Percentiles rank a stretch among this genome's conserved stretches.
Evolutionary conservation across 2,329 filamentous ascomycete genomes (phyloP).

Genomic region (Atkinsonella hypoxylon): DNA sequence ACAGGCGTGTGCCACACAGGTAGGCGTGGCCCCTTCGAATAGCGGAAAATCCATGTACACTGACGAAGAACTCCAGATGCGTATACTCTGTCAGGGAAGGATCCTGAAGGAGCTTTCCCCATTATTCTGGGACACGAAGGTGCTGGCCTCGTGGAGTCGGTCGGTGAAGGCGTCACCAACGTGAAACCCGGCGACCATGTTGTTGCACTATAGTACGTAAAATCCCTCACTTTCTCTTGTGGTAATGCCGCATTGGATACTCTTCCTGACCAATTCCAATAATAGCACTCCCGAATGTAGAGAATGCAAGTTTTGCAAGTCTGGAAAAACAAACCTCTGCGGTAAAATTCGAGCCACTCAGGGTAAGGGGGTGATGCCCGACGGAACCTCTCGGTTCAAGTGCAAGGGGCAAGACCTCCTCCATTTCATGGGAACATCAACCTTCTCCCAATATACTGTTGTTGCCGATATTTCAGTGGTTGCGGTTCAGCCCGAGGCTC

Average conservation of each 20-base stretch:
- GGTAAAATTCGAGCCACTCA: conserved; percentile 98
- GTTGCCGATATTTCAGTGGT: conserved; percentile 98
- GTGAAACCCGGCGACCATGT: conserved; percentile 93
- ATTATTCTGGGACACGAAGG: conserved; percentile 84
- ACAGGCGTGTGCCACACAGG: conserved; percentile 98
- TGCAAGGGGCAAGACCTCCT: conserved; percentile 90
- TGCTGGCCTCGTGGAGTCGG: conserved; percentile 82
- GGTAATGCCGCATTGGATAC: neutral
- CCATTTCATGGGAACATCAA: conserved; percentile 98
- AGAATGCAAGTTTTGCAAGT: conserved; percentile 99
- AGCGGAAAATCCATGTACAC: neutral
- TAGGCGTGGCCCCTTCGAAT: conserved; percentile 23
- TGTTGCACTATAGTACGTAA: conserved; percentile 66
- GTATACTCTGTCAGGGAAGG: conserved; percentile 91
- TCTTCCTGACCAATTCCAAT: neutral
- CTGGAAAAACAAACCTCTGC: conserved; percentile 97
- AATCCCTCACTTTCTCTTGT: neutral
- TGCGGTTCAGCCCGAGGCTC: conserved; percentile 77
- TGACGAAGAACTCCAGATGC: conserved; percentile 46
- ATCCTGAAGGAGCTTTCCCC: conserved; percentile 90
- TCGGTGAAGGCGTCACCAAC: conserved; percentile 88
- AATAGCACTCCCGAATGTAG: conserved; percentile 84
- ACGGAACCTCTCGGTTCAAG: conserved; percentile 88
- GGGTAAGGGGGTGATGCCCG: conserved; percentile 92
- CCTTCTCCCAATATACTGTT: conserved; percentile 97